Evolutionary conservation across 805 yeast species (phyloP).

Genomic region (Pichia ethanolica): DNA sequence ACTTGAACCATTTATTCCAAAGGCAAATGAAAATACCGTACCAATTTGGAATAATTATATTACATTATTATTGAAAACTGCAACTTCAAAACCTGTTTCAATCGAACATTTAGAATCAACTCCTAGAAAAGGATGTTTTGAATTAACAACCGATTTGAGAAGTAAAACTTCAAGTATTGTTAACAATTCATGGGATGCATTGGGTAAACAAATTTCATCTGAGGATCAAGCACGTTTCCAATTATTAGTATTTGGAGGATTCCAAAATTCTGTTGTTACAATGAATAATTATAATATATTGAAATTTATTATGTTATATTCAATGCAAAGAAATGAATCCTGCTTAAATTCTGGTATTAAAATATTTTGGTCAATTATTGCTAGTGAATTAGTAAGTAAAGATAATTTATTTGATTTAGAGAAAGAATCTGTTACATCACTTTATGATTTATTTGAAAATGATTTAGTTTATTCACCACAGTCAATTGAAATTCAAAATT

Average conservation of each 20-base stretch:
- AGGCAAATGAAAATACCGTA: slow-evolving; percentile 32
- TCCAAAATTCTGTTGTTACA: slow-evolving; percentile 57
- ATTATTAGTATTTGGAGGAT: slow-evolving; percentile 56
- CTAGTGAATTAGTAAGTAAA: slow-evolving; percentile 56
- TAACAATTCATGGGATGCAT: slow-evolving; percentile 60
- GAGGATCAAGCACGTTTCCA: slow-evolving; percentile 54
- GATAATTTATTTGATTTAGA: slow-evolving; percentile 55
- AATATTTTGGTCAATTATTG: slow-evolving; percentile 62
- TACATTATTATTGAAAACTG: slow-evolving; percentile 47
- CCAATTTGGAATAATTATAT: slow-evolving; percentile 61
- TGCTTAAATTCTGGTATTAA: slow-evolving; percentile 59
- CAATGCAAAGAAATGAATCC: slow-evolving; percentile 55
- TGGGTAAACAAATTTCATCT: slow-evolving; percentile 56
- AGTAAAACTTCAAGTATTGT: slow-evolving; percentile 49
- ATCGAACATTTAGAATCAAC: slow-evolving; percentile 63
- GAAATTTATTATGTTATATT: slow-evolving; percentile 56
- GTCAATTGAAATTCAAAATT: slow-evolving; percentile 43
- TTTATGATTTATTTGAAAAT: slow-evolving; percentile 56
- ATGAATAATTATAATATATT: slow-evolving; percentile 51
- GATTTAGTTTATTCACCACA: slow-evolving; percentile 48
- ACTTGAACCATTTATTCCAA: slow-evolving; percentile 45
- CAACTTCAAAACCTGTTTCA: slow-evolving; percentile 61
- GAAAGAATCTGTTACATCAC: slow-evolving; percentile 52
- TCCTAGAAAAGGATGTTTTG: slow-evolving; percentile 63
- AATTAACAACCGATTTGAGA: slow-evolving; percentile 57